Evolutionary conservation across 1,139 yeast genomes (phyloP).

Genomic region (Suhomyces ambrosiae): DNA sequence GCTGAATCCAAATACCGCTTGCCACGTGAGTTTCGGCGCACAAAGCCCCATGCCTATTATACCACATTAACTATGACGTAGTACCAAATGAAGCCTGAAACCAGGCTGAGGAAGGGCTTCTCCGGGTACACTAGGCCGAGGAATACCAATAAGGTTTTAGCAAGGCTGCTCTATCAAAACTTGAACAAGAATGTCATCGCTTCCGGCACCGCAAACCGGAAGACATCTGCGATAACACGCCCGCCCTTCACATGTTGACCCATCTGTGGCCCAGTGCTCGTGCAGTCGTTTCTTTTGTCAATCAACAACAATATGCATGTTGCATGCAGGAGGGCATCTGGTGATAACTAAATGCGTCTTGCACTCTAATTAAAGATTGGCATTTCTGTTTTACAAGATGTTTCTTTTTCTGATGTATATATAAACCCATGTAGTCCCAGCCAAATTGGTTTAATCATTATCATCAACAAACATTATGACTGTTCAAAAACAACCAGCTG

Average conservation of each 20-base stretch:
- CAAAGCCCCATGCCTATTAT: neutral
- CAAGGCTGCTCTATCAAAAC: no score
- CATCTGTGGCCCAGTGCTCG: no score
- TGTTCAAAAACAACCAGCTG: slow-evolving; percentile 45
- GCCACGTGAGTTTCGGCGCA: neutral
- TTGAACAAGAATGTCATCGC: no score
- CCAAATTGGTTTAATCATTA: neutral
- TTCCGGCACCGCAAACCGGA: no score
- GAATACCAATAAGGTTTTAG: no score
- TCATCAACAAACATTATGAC: slow-evolving; percentile 22
- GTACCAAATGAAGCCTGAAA: neutral
- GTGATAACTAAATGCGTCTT: slow-evolving; percentile 8
- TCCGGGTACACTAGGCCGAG: no score
- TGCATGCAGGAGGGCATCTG: slow-evolving; percentile 12
- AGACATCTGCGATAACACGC: neutral
- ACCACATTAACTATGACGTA: neutral
- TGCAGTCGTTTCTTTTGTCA: slow-evolving; percentile 8
- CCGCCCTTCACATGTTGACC: neutral
- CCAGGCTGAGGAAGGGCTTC: neutral
- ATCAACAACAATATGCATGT: slow-evolving; percentile 6
- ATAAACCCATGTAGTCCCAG: slow-evolving; percentile 7
- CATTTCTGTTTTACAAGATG: slow-evolving; percentile 4
- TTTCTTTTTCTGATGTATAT: slow-evolving; percentile 10
- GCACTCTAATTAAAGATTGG: neutral
- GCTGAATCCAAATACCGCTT: neutral